Evolutionary conservation across 2,329 filamentous ascomycete species (phyloP).

Genomic region (Penicillium griseofulvum): DNA sequence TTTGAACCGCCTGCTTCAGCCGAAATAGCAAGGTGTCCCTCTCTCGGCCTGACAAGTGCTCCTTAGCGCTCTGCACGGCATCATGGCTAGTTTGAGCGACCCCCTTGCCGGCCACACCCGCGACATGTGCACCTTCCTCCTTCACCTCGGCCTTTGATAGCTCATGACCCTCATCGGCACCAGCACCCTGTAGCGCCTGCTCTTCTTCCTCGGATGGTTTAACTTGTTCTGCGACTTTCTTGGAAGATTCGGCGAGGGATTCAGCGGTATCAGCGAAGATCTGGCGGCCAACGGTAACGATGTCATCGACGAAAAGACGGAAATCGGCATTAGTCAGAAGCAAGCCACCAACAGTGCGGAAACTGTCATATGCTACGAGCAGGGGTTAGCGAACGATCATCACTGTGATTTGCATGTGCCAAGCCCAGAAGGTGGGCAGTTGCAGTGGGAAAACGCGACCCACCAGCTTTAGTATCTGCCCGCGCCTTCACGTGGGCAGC

Average conservation of each 20-base stretch:
- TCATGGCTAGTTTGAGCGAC: conserved; percentile 48
- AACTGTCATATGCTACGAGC: conserved; percentile 67
- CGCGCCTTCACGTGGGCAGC: conserved; percentile 63
- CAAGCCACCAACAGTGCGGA: conserved; percentile 79
- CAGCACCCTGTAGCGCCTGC: conserved; percentile 51
- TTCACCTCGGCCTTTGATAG: conserved; percentile 63
- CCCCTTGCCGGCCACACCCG: conserved; percentile 38
- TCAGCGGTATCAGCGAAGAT: conserved; percentile 85
- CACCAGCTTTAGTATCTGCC: conserved; percentile 70
- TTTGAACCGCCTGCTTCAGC: conserved; percentile 71
- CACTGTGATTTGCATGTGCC: conserved; percentile 1
- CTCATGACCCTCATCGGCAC: conserved; percentile 47
- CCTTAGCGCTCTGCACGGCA: conserved; percentile 67
- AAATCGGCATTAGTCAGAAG: conserved; percentile 89
- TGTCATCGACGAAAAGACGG: conserved; percentile 76
- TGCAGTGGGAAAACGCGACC: background rate
- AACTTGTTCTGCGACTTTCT: conserved; percentile 69
- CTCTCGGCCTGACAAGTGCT: conserved; percentile 71
- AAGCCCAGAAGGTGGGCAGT: background rate
- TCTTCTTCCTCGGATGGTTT: conserved; percentile 64
- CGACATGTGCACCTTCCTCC: conserved; percentile 56
- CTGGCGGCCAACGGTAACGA: conserved; percentile 74
- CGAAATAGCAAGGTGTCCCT: conserved; percentile 70
- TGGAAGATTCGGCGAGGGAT: conserved; percentile 71
- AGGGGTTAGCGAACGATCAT: conserved; percentile 14